These are phyloP conservation scores for Oleoguttula mirabilis DNA, from an alignment of 495 filamentous ascomycete species.

Conservation along the genomic window DNA sequence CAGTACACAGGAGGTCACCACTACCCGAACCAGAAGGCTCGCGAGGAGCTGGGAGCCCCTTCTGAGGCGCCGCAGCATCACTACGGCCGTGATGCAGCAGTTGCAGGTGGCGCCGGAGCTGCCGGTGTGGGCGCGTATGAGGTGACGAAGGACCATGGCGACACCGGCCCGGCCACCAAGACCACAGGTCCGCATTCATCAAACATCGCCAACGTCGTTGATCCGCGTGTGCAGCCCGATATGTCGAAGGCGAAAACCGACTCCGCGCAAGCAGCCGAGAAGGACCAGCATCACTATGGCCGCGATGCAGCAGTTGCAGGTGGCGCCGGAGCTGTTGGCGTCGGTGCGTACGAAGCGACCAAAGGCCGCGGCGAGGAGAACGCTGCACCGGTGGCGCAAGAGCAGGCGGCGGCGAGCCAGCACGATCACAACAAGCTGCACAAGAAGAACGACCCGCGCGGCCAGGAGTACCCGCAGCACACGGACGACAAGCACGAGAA, in stretches of 20 bases:
- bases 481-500: conserved; percentile 6
- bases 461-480: conserved; percentile 12
- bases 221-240: conserved; percentile 18
- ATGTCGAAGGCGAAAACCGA: conserved; percentile 18
- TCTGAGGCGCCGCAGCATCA: conserved; percentile 22
- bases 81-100: conserved; percentile 23
- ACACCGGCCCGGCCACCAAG: not conserved
- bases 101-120: conserved; percentile 18
- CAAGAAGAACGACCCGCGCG: conserved; percentile 15
- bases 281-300: conserved; percentile 16
- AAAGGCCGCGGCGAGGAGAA: conserved; percentile 2
- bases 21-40: too few relatives aligned
- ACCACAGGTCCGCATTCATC: conserved; percentile 22
- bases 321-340: conserved; percentile 9
- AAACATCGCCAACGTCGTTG: conserved; percentile 20
- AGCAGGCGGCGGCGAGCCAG: conserved; percentile 9
- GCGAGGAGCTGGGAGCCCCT: too few relatives aligned
- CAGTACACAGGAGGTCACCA: too few relatives aligned
- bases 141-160: not conserved
- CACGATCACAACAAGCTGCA: conserved; percentile 21
- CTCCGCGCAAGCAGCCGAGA: conserved; percentile 16
- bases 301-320: conserved; percentile 22
- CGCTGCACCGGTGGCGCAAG: not conserved
- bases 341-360: conserved; percentile 7
- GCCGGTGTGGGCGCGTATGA: conserved; percentile 13